Base-by-base conservation (phyloP, 2,329 filamentous ascomycete species). In the Camillea tinctor region DNA sequence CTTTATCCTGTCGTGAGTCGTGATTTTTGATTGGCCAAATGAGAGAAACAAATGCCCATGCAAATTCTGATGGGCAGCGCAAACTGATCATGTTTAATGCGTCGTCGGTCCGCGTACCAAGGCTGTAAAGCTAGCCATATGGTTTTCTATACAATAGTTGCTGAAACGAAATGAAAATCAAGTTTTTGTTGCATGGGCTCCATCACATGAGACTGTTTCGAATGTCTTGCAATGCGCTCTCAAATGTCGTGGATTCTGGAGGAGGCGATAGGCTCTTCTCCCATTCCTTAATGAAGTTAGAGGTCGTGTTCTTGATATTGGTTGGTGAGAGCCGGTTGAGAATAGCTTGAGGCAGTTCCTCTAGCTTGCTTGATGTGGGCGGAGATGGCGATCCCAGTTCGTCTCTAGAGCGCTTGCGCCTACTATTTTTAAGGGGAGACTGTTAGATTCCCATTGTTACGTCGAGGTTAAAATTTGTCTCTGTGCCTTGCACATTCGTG, bases 271-370 rank as follows among this genome's bases (percentile, higher is more conserved):
- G 78, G 66, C 85, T 91, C 74, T 87, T 91, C 78, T 98, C 94
- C 91, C 92, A 96, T 72, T 97, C 93, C 65, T 88, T 90, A 86
- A 97, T 92, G 59, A 97, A 81, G 63, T 89, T 90, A 40, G 88
- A 90, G n/a, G 93, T 91, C 0, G 91, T 94, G 44, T 87, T 85
- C 72, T 92, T 91, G 67, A 97, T 78, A 68, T 92, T 93, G 66
- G 87, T 88, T 0, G 93, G 90, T 8, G 86, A 84, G 50, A 93
- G 77, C 64, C 88, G 87, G 71, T 88, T 88, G 58, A 96, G 82
- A 53, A 89, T 84, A 54, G 88, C 88, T 77, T 91, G 92, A 24
- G 90, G 73, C 60, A 86, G 72, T 70, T 88, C 79, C 73, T 84
- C 81, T 40, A 85, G 73, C 68, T 79, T 81, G 62, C 76, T 76